phyloP scores from a whole-genome alignment of 148 eudicot genomes.

The Rhododendron williamsianum region DNA sequence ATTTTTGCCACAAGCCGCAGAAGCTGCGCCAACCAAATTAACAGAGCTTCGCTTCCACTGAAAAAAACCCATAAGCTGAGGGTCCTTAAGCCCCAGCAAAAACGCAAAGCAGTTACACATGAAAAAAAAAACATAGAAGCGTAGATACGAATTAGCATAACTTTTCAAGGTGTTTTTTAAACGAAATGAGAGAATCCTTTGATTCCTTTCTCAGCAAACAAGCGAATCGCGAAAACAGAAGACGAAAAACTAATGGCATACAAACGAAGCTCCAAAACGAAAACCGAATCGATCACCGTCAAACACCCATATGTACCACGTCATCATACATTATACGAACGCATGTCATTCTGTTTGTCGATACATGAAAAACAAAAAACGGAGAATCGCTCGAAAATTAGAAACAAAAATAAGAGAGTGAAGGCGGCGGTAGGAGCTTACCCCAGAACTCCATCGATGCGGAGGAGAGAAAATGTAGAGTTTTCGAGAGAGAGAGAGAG shows the following conservation, averaged over 20 bases:
- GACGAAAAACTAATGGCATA: neutral
- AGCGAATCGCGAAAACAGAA: neutral
- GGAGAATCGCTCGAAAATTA: neutral
- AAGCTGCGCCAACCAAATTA: neutral
- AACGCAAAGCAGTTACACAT: neutral
- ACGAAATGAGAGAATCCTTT: neutral
- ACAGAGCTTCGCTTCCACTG: neutral
- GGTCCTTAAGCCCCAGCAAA: neutral
- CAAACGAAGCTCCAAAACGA: neutral
- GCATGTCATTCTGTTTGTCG: neutral
- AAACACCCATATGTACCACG: neutral
- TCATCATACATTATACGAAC: neutral
- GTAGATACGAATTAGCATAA: neutral
- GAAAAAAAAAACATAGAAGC: neutral
- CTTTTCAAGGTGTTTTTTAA: neutral
- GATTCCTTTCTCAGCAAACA: neutral
- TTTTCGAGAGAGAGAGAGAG: neutral
- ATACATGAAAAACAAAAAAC: no score
- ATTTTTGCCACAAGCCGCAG: neutral
- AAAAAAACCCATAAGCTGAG: neutral
- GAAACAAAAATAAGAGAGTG: neutral
- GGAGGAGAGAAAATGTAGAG: neutral
- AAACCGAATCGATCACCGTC: neutral
- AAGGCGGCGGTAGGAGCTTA: neutral
- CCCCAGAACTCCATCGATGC: slow-evolving; percentile 60